Percentiles rank a stretch among this genome's conserved stretches.
These are phyloP conservation scores for Ettlia oleoabundans DNA, from an alignment of 139 green algal species.

Conservation along the genomic window DNA sequence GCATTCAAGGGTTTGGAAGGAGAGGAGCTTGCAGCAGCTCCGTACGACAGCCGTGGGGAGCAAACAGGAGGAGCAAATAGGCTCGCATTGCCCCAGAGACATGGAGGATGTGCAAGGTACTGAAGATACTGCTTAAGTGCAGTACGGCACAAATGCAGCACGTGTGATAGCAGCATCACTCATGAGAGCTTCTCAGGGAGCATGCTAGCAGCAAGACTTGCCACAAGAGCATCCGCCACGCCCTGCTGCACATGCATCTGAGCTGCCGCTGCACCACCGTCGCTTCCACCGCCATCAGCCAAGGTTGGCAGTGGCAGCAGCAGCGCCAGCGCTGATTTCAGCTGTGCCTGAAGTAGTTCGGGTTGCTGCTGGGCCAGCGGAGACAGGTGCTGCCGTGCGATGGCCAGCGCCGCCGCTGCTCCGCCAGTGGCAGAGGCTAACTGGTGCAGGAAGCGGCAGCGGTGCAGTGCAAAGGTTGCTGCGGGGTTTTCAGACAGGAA, in stretches of 20 bases:
- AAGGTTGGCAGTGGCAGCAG: conserved; percentile 16
- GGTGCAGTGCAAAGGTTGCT: conserved; percentile 18
- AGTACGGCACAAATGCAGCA: too few relatives aligned
- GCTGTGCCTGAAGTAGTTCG: conserved; percentile 10
- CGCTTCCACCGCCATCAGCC: neutral
- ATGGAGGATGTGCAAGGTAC: too few relatives aligned
- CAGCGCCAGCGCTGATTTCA: conserved; percentile 12
- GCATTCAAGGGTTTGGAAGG: neutral
- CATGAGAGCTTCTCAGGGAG: neutral
- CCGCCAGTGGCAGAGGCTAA: neutral
- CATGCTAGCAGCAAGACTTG: neutral
- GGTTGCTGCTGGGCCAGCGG: conserved; percentile 17
- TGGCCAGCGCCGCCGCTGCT: neutral
- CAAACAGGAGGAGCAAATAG: neutral
- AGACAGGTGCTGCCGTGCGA: conserved; percentile 14
- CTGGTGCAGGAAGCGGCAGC: conserved; percentile 20
- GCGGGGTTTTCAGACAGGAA: conserved; percentile 1
- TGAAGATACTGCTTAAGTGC: too few relatives aligned
- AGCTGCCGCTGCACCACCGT: neutral
- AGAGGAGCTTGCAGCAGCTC: too few relatives aligned
- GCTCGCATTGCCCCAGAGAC: too few relatives aligned
- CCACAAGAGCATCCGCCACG: neutral
- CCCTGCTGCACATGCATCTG: neutral
- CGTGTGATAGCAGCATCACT: neutral
- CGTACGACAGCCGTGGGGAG: too few relatives aligned